Base-by-base conservation (phyloP, 169 alveolate species). In the Eimeria sp. region DNA sequence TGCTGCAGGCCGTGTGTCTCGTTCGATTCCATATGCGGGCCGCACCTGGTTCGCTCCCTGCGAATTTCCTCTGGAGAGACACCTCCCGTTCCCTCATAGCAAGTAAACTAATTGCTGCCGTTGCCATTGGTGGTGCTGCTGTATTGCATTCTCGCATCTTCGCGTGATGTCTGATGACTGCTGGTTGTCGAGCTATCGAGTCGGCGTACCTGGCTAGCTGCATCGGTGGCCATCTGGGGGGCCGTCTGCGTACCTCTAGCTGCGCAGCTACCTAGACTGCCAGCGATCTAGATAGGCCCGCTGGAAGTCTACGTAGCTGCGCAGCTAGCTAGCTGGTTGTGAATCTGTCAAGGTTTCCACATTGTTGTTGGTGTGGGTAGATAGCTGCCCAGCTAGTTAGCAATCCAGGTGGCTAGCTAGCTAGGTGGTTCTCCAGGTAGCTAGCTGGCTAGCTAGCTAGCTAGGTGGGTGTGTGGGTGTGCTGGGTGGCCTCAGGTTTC, bases 21-120 rank as follows among this genome's bases (percentile, higher is more conserved):
- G 78, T 25, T 92, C 95, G 43, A 47, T 92, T n/a, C 95, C 95
- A 30, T 92, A 45, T 25, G 95, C 95, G 18, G 95, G 89, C 30
- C 95, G 95, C 30, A 78, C 95, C 25, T 72, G 78, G 84, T 78
- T 75, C n/a, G 54, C 95, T 10, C 95, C 95, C 25, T 76, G 90
- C 49, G 91, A 57, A 57, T 54, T 92, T 47, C 95, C 95, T 22
- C 72, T 40, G 47, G 89, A 86, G 40, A 72, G 83, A 3, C 61
- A 92, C 34, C 47, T 92, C 72, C 43, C 47, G 58, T 92, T 76
- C 51, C 95, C 95, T 54, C 95, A 92, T 75, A 30, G 18, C 86
- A 89, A 57, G 95, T 89, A 34, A n/a, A 11, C 22, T 82, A 25
- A 16, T 34, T 27, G 76, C 63, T 47, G 4, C 2, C 45, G 20